A percentile compares a stretch with the other conserved stretches of the same genome.
Conservation (phyloP, 169 alveolate species). For the Amoebophrya sp. region DNA sequence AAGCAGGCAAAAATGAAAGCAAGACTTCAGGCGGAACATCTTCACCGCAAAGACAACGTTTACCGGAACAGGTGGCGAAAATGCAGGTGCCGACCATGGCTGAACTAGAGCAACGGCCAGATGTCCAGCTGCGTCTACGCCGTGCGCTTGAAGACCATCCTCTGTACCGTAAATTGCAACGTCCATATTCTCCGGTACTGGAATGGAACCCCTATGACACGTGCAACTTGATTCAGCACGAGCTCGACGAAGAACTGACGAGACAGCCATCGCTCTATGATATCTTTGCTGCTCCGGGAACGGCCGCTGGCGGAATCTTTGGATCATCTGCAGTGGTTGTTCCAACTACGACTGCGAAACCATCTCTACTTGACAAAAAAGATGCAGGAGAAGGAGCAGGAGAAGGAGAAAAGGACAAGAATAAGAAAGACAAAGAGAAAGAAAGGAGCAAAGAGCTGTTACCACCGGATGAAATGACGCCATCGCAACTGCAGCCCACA, state of each 20-base stretch:
- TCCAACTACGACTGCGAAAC: background rate
- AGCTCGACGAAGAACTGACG: background rate
- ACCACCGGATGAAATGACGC: background rate
- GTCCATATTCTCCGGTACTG: background rate
- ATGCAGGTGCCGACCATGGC: too few species aligned
- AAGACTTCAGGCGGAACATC: too few species aligned
- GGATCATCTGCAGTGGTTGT: background rate
- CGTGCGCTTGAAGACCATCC: too few species aligned
- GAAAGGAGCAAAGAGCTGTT: too few species aligned
- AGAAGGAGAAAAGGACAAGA: background rate
- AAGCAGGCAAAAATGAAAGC: too few species aligned
- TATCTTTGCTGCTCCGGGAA: background rate
- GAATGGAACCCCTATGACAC: background rate
- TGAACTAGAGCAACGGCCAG: too few species aligned
- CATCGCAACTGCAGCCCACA: background rate
- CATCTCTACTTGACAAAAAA: background rate
- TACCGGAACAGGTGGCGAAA: too few species aligned
- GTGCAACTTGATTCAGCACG: background rate
- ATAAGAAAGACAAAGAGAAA: too few species aligned
- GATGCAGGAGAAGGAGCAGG: background rate
- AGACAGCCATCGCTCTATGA: background rate
- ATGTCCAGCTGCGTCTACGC: too few species aligned
- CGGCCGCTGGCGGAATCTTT: background rate
- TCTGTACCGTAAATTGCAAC: too few species aligned
- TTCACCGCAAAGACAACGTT: too few species aligned